Base-by-base conservation (phyloP, 176 grass and related monocot species). In the Cocos nucifera region DNA sequence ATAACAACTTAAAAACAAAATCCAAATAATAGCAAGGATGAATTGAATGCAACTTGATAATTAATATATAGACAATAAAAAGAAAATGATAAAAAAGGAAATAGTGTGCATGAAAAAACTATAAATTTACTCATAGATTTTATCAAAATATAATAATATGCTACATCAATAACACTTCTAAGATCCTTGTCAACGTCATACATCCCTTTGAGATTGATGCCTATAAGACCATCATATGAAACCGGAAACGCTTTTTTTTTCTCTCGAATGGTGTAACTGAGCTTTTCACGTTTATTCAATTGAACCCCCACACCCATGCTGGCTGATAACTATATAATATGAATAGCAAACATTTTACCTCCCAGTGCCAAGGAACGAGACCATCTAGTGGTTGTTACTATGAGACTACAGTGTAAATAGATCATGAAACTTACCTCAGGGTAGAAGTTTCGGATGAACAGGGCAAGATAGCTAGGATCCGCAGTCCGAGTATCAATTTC, bases 231-330 rank as follows among this genome's bases (percentile, higher is more conserved):
- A 56, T 70, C 65, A 17, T 27, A 26, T 29, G 78, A 52, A 72
- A 96, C 80, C 0, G 65, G 56, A 64, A 97, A 57, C 49, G 87
- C 75, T 19, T 82, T 85, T 69, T 85, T 97, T 20, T n/a, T n/a
- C n/a, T n/a, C 92, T 5, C 75, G 77, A 59, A 87, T 20, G 6
- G 9, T 80, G 81, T 97, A 97, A 48, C 53, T 48, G 49, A 90
- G 51, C 21, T 78, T 63, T n/a, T 78, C 55, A 29, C 56, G 64
- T 22, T 74, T 77, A 19, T 75, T 81, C 21, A 80, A n/a, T 52
- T 85, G 78, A 30, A 91, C 59, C 17, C 87, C 92, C 16, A 59
- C 73, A 27, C 87, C 92, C 3, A 85, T 0, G n/a, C 87, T 88
- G 16, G 92, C 72, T 19, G 78, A 83, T 14, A 81, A 19, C 90